Conservation (phyloP, 768 basidiomycete genomes). For the Epithele typhae region DNA sequence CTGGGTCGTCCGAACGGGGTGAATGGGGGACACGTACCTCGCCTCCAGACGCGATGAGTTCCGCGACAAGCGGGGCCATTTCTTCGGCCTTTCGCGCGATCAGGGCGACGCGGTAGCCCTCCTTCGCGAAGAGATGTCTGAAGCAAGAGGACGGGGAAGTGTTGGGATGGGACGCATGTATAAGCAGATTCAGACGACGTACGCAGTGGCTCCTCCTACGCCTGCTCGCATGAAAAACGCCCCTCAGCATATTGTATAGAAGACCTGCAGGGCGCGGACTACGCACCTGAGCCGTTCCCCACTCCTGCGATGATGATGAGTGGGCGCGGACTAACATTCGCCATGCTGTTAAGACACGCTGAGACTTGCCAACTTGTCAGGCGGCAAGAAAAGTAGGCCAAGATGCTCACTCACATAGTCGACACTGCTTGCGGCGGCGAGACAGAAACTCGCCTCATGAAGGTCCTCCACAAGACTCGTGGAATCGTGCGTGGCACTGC, state of each 20-base stretch:
- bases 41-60: slow-evolving; percentile 30
- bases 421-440: no score
- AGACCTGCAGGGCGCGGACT: background rate
- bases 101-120: slow-evolving; percentile 38
- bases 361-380: no score
- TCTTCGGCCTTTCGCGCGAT: slow-evolving; percentile 32
- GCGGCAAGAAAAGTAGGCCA: no score
- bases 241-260: background rate
- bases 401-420: no score
- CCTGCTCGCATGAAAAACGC: slow-evolving; percentile 22
- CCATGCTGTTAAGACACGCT: background rate
- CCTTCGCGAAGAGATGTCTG: slow-evolving; percentile 36
- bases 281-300: slow-evolving; percentile 35
- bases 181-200: slow-evolving; percentile 10
- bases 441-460: no score
- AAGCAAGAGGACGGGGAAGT: background rate
- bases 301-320: slow-evolving; percentile 39
- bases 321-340: slow-evolving; percentile 25
- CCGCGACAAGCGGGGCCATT: slow-evolving; percentile 29
- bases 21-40: slow-evolving; percentile 24
- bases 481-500: no score
- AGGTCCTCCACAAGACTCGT: no score
- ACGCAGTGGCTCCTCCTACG: slow-evolving; percentile 39
- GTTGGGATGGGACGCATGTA: background rate
- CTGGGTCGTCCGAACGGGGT: background rate